Evolutionary conservation across 495 filamentous ascomycete genomes (phyloP).

Genomic region (Achaetomiella virescens): DNA sequence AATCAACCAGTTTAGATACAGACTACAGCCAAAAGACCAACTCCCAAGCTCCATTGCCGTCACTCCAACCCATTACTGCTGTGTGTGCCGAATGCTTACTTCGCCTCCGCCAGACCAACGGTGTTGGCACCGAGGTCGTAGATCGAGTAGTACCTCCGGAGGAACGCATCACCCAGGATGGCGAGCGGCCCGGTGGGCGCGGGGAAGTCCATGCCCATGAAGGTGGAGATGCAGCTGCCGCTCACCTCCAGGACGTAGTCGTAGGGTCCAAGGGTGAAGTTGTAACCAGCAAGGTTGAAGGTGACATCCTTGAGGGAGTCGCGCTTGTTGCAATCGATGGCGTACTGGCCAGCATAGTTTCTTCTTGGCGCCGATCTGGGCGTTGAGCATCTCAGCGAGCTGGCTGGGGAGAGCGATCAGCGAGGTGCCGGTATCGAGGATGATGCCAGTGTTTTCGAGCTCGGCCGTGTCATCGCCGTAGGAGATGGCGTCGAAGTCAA

Average conservation of each 20-base stretch:
- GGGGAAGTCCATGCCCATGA: constrained; percentile 98
- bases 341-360: constrained; percentile 91
- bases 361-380: constrained; percentile 97
- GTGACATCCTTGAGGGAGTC: constrained; percentile 77
- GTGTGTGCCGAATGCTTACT: constrained; percentile 24
- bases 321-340: constrained; percentile 80
- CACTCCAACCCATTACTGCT: neutral
- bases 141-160: constrained; percentile 94
- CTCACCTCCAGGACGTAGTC: constrained; percentile 97
- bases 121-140: constrained; percentile 83
- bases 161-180: constrained; percentile 96
- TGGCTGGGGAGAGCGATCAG: constrained; percentile 90
- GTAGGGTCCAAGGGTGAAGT: constrained; percentile 81
- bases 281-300: constrained; percentile 78
- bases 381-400: constrained; percentile 94
- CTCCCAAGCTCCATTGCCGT: neutral
- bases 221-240: constrained; percentile 91
- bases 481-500: constrained; percentile 85
- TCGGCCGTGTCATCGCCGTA: constrained; percentile 80
- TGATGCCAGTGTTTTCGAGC: constrained; percentile 88
- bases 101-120: constrained; percentile 83
- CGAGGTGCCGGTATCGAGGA: constrained; percentile 97
- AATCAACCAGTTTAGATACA: neutral
- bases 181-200: constrained; percentile 86
- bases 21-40: neutral